phyloP scores from a whole-genome alignment of 768 basidiomycete species.

The Tubosaeta sp. region DNA sequence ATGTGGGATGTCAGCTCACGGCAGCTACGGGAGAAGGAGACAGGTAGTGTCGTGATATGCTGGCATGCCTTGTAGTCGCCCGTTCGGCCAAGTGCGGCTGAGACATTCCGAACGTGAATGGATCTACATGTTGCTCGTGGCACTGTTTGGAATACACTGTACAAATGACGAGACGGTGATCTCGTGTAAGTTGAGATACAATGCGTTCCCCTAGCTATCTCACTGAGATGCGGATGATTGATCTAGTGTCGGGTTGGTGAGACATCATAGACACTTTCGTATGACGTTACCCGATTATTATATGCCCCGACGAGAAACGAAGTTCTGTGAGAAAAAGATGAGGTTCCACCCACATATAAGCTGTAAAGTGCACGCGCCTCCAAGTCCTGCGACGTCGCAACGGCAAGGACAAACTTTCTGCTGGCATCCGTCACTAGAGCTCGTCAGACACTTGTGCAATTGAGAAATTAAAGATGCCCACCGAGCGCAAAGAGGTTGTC shows the following conservation, averaged over 20 bases:
- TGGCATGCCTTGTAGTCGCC: neutral
- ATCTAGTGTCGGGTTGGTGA: neutral
- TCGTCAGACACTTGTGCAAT: neutral
- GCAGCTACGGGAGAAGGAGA: neutral
- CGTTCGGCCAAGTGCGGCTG: neutral
- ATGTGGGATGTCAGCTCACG: too few relatives aligned
- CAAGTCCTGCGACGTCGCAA: conserved; percentile 75
- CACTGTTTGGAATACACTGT: neutral
- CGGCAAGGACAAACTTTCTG: conserved; percentile 79
- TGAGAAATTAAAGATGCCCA: conserved; percentile 27
- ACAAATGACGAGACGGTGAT: neutral
- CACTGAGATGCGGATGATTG: neutral
- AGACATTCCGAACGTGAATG: neutral
- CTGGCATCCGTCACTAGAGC: conserved; percentile 71
- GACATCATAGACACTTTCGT: neutral
- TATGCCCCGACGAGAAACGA: conserved; percentile 27
- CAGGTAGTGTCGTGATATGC: neutral
- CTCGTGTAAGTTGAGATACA: neutral
- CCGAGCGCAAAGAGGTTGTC: conserved; percentile 74
- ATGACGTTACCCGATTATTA: conserved; percentile 8
- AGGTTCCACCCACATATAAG: neutral
- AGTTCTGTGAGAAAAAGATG: conserved; percentile 16
- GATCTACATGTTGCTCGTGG: neutral
- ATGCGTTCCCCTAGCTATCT: neutral
- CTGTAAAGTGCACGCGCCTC: conserved; percentile 30